Evolutionary conservation across 108 stramenopile species (phyloP).

Genomic region (Nannochloropsis granulata): DNA sequence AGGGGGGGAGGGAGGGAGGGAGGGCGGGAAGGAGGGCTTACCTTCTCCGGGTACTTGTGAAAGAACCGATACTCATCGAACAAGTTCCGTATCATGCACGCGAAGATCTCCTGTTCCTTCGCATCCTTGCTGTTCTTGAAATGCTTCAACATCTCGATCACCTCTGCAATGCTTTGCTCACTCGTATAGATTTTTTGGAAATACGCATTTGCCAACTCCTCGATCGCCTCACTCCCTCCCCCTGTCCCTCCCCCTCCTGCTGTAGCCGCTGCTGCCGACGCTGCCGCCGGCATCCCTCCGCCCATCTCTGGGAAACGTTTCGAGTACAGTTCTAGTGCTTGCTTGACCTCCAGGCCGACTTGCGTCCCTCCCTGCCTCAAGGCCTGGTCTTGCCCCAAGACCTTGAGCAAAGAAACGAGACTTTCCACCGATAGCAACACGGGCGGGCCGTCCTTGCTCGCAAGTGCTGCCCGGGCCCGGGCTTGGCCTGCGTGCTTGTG

Average conservation of each 20-base stretch:
- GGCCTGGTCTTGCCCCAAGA: slow-evolving; percentile 56
- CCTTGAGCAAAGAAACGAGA: slow-evolving; percentile 8
- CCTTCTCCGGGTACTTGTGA: slow-evolving; percentile 90
- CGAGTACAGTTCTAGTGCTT: slow-evolving; percentile 49
- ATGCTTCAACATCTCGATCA: slow-evolving; percentile 80
- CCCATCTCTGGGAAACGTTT: slow-evolving; percentile 43
- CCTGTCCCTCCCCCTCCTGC: slow-evolving; percentile 5
- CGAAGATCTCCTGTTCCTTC: slow-evolving; percentile 92
- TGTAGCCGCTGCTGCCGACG: slow-evolving; percentile 5
- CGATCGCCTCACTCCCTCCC: slow-evolving; percentile 47
- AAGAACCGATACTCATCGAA: slow-evolving; percentile 98
- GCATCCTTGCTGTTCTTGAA: slow-evolving; percentile 79
- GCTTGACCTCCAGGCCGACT: slow-evolving; percentile 18
- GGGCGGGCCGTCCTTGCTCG: no score
- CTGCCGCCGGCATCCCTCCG: slow-evolving; percentile 2
- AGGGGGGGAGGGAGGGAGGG: background rate
- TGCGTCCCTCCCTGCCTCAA: slow-evolving; percentile 11
- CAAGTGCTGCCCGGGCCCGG: background rate
- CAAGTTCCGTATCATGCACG: slow-evolving; percentile 95
- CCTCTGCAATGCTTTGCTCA: slow-evolving; percentile 78
- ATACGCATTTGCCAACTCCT: slow-evolving; percentile 83
- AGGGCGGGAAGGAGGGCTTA: background rate
- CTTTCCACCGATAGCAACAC: background rate
- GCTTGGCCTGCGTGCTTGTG: background rate
- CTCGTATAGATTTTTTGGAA: slow-evolving; percentile 95